These are phyloP conservation scores for Hirsutella thompsonii DNA, from an alignment of 2,329 filamentous ascomycete species.

Conservation along the genomic window DNA sequence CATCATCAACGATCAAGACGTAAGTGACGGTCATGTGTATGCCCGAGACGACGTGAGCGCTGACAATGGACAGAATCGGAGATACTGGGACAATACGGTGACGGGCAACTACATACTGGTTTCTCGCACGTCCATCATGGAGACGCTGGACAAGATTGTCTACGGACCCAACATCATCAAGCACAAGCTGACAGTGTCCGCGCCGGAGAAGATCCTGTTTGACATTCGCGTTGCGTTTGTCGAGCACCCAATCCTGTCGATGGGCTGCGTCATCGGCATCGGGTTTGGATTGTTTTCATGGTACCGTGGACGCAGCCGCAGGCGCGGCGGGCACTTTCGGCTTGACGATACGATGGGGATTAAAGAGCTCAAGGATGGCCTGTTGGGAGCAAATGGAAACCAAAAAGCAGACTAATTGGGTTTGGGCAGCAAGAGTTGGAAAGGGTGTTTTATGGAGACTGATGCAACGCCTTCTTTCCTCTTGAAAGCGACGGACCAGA, in stretches of 20 bases:
- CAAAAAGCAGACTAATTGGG: conserved; percentile 19
- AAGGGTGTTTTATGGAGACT: neutral
- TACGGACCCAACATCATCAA: conserved; percentile 57
- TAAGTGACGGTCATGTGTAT: conserved; percentile 34
- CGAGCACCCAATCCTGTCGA: conserved; percentile 45
- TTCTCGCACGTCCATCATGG: conserved; percentile 79
- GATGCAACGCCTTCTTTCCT: neutral
- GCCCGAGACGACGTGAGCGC: neutral
- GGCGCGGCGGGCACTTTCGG: conserved; percentile 46
- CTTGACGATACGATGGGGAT: conserved; percentile 42
- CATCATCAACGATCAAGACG: conserved; percentile 94
- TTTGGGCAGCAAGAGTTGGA: neutral
- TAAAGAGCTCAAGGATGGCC: conserved; percentile 48
- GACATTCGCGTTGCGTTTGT: conserved; percentile 45
- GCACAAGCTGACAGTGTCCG: conserved; percentile 64
- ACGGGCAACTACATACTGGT: conserved; percentile 84
- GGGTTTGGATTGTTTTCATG: conserved; percentile 38
- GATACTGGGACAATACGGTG: conserved; percentile 88
- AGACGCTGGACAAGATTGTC: conserved; percentile 65
- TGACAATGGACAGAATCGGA: conserved; percentile 51
- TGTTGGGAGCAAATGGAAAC: conserved; percentile 35
- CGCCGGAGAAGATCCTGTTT: conserved; percentile 59
- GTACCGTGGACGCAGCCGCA: conserved; percentile 40
- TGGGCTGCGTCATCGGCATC: conserved; percentile 45
- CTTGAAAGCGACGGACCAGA: neutral